phyloP scores from a whole-genome alignment of 1,284 basidiomycete genomes.

The Boletus holoroseus region DNA sequence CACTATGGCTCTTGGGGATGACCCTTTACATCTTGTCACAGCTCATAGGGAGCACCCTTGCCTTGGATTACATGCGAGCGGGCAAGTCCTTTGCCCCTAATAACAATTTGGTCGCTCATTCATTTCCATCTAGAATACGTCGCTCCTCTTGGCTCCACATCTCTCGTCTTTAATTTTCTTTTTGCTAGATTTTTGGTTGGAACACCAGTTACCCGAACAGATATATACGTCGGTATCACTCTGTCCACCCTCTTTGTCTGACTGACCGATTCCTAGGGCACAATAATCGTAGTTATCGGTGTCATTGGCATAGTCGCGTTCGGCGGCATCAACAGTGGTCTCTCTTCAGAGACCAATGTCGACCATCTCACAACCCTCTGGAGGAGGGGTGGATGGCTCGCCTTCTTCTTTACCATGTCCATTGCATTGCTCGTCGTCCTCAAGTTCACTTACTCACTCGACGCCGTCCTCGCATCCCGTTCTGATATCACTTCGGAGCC shows the following conservation, averaged over 20 bases:
- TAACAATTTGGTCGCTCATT: background rate
- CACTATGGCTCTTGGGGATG: conserved; percentile 81
- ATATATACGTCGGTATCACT: conserved; percentile 59
- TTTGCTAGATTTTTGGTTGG: conserved; percentile 81
- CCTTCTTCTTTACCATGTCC: conserved; percentile 79
- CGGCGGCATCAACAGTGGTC: conserved; percentile 75
- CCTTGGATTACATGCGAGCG: conserved; percentile 81
- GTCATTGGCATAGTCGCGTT: conserved; percentile 84
- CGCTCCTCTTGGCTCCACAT: conserved; percentile 77
- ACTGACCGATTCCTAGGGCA: conserved; percentile 49
- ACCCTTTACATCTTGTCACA: conserved; percentile 78
- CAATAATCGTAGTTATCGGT: conserved; percentile 72
- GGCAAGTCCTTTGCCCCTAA: conserved; percentile 39
- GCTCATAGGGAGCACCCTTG: conserved; percentile 79
- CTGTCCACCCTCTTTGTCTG: background rate
- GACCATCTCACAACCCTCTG: conserved; percentile 74
- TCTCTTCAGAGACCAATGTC: conserved; percentile 64
- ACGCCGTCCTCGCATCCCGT: conserved; percentile 61
- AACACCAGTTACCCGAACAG: conserved; percentile 72
- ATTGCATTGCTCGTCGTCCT: conserved; percentile 62
- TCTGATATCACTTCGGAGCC: conserved; percentile 57
- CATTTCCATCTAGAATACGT: conserved; percentile 64
- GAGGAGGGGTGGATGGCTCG: conserved; percentile 80
- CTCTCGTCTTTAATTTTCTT: conserved; percentile 84
- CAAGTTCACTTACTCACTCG: conserved; percentile 60